A percentile compares a stretch with the other conserved stretches of the same genome.
Conservation (phyloP, 208 protist species). For the Leishmania aethiopica region DNA sequence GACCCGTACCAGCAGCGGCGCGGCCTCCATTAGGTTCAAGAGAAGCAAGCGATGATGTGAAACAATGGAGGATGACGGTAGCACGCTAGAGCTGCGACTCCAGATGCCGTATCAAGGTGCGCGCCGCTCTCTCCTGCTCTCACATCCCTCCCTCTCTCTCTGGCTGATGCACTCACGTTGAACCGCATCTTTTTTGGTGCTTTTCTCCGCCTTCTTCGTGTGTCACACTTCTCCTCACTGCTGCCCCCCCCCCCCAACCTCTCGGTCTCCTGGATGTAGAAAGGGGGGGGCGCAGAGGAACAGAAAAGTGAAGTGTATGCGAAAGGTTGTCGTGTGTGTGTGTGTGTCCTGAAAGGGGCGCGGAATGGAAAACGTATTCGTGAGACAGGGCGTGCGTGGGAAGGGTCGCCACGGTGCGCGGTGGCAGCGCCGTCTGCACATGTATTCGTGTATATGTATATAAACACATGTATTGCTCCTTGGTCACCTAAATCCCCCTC, state of each 20-base stretch:
- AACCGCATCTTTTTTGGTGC: too few relatives aligned
- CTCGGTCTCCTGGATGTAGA: too few relatives aligned
- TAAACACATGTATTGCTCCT: not conserved
- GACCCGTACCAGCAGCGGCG: not conserved
- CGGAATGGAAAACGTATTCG: too few relatives aligned
- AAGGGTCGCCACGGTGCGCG: too few relatives aligned
- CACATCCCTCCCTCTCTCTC: not conserved
- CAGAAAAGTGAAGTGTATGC: too few relatives aligned
- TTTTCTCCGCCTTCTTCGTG: too few relatives aligned
- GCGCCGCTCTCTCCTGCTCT: not conserved
- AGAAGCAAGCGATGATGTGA: not conserved
- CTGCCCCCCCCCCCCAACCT: too few relatives aligned
- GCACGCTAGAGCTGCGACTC: not conserved
- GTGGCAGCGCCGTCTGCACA: not conserved
- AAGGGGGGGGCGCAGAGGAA: too few relatives aligned
- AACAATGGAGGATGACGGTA: not conserved
- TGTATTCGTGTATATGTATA: constrained; percentile 2
- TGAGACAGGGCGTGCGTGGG: too few relatives aligned
- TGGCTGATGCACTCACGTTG: not conserved
- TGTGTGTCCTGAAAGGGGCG: too few relatives aligned
- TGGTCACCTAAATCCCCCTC: not conserved
- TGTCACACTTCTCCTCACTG: too few relatives aligned
- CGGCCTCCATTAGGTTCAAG: not conserved
- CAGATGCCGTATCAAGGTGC: not conserved
- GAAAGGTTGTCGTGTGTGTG: too few relatives aligned